Percentiles rank a stretch among this genome's conserved stretches.
Conservation (phyloP, 257 asterid species). For the Lycium barbarum region DNA sequence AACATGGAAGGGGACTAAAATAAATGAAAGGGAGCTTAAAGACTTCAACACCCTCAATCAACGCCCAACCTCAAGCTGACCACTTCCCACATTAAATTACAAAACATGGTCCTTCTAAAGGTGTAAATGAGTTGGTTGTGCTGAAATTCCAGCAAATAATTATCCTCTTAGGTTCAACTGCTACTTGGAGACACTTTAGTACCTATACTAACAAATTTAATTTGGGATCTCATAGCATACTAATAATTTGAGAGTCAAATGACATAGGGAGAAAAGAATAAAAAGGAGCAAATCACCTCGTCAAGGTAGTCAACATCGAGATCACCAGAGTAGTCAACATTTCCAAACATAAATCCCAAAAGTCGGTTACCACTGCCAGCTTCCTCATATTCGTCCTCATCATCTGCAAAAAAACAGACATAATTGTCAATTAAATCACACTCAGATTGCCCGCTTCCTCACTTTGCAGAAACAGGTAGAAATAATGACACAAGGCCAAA, state of each 20-base stretch:
- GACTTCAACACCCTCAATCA: constrained; percentile 4
- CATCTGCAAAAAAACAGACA: constrained; percentile 60
- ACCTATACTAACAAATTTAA: not conserved
- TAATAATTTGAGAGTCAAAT: constrained; percentile 10
- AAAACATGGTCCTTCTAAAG: not conserved
- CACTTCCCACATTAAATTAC: not conserved
- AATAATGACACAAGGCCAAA: constrained; percentile 20
- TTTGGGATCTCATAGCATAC: not conserved
- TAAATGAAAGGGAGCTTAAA: not conserved
- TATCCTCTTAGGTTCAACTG: not conserved
- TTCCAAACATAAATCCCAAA: constrained; percentile 97
- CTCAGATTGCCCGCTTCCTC: not conserved
- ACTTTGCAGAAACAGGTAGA: constrained; percentile 26
- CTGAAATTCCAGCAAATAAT: constrained; percentile 5
- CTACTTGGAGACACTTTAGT: constrained; percentile 12
- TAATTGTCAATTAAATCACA: constrained; percentile 26
- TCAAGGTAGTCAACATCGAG: constrained; percentile 99
- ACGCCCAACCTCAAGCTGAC: constrained; percentile 16
- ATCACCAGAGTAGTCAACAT: constrained; percentile 94
- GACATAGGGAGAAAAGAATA: not conserved
- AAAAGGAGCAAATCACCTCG: constrained; percentile 59
- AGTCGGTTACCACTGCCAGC: constrained; percentile 81
- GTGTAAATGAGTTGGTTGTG: constrained; percentile 20
- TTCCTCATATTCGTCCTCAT: constrained; percentile 94
- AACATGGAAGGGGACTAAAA: not conserved